Conservation (phyloP, 2,329 filamentous ascomycete species). For the Elsinoe australis region DNA sequence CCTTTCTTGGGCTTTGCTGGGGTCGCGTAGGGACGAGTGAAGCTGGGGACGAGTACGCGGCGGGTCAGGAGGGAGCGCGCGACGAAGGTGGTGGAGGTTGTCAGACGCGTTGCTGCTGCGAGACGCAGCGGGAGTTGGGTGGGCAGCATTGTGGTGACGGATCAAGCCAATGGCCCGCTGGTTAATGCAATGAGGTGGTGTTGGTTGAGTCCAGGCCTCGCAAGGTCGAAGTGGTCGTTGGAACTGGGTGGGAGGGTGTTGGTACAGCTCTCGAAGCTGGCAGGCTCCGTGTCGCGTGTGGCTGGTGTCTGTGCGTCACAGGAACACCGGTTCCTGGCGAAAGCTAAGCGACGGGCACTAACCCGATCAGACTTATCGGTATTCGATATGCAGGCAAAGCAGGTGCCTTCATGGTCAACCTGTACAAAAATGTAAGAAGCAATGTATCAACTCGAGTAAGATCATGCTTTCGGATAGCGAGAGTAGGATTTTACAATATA, state of each 20-base stretch:
- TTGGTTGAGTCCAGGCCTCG: too few relatives aligned
- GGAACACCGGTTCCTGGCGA: neutral
- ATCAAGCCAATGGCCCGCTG: conserved; percentile 1
- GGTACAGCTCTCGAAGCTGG: conserved; percentile 8
- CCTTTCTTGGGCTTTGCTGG: conserved; percentile 13
- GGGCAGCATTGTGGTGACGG: conserved; percentile 16
- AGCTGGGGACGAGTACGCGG: conserved; percentile 2
- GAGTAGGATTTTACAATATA: too few relatives aligned
- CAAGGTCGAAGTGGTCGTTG: too few relatives aligned
- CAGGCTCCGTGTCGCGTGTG: conserved; percentile 12
- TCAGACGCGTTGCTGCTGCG: conserved; percentile 7
- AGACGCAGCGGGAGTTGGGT: conserved; percentile 18
- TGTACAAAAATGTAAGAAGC: too few relatives aligned
- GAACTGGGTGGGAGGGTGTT: neutral
- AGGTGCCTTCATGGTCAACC: too few relatives aligned
- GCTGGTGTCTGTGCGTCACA: conserved; percentile 8
- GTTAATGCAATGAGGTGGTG: too few relatives aligned
- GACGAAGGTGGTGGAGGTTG: conserved; percentile 1
- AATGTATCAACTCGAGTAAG: too few relatives aligned
- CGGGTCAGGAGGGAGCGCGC: neutral
- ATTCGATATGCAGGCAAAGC: too few relatives aligned
- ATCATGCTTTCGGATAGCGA: too few relatives aligned
- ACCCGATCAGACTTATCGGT: too few relatives aligned
- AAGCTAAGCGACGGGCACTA: conserved; percentile 5
- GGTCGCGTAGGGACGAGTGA: conserved; percentile 8